phyloP scores from a whole-genome alignment of 768 basidiomycete genomes.

The Suillus discolor region DNA sequence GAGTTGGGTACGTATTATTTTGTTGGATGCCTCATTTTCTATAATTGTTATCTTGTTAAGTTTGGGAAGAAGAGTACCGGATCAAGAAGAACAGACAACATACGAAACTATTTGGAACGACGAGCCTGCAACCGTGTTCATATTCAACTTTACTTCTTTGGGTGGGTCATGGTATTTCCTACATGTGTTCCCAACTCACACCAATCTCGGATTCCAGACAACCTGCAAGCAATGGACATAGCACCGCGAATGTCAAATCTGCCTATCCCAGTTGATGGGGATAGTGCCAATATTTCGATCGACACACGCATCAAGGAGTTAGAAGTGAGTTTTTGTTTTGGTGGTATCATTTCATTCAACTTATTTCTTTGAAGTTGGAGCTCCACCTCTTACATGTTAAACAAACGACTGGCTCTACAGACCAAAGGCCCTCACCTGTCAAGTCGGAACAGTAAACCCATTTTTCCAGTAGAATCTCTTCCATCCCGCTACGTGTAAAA shows the following conservation, averaged over 20 bases:
- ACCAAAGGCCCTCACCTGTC: too few species aligned
- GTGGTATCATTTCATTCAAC: not conserved
- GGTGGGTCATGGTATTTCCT: slow-evolving; percentile 11
- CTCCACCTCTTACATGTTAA: too few species aligned
- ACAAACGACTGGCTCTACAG: too few species aligned
- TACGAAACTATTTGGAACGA: not conserved
- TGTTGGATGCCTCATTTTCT: not conserved
- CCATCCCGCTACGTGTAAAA: too few species aligned
- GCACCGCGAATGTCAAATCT: slow-evolving; percentile 1
- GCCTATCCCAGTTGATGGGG: not conserved
- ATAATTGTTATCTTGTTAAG: slow-evolving; percentile 7
- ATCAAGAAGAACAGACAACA: not conserved
- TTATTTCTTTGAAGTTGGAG: not conserved
- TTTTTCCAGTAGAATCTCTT: too few species aligned
- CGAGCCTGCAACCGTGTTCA: slow-evolving; percentile 12
- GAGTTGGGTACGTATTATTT: slow-evolving; percentile 15
- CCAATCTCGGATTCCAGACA: slow-evolving; percentile 9
- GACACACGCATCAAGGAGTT: not conserved
- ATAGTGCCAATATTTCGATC: not conserved
- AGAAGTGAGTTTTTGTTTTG: not conserved
- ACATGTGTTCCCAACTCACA: not conserved
- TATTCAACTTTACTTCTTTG: slow-evolving; percentile 22
- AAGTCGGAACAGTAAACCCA: too few species aligned
- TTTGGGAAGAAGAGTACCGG: slow-evolving; percentile 6
- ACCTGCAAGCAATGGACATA: slow-evolving; percentile 21